Conservation (phyloP, 352 stramenopile species). For the Poterioochromonas sp. region DNA sequence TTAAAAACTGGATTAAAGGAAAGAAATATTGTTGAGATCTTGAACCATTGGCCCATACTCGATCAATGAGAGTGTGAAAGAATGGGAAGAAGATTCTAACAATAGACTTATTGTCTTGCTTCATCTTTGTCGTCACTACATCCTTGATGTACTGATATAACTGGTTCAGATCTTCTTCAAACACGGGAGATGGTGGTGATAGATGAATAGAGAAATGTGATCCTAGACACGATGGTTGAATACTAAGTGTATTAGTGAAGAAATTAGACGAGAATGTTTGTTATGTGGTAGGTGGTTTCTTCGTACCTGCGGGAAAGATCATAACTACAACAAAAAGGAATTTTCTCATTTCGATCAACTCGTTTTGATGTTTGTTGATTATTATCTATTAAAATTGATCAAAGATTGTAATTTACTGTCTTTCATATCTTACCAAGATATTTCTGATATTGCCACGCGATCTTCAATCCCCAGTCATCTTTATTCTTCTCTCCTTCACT, state of each 20-base stretch:
- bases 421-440: conserved; percentile 18
- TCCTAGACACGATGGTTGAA: too few species aligned
- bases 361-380: too few species aligned
- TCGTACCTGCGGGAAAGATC: background rate
- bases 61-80: background rate
- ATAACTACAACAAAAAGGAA: conserved; percentile 2
- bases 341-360: background rate
- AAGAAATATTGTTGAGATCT: background rate
- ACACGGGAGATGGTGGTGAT: too few species aligned
- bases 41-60: too few species aligned
- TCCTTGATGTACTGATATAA: background rate
- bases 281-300: too few species aligned
- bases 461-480: conserved; percentile 26
- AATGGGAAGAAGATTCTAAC: background rate
- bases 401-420: too few species aligned
- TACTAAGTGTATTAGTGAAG: too few species aligned
- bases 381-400: too few species aligned
- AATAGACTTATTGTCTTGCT: background rate
- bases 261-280: too few species aligned
- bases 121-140: background rate
- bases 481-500: background rate
- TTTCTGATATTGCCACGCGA: conserved; percentile 40
- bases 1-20: background rate
- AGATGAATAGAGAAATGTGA: too few species aligned
- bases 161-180: background rate